Percentiles rank a stretch among this genome's conserved stretches.
These are phyloP conservation scores for Penicillium ucsense DNA, from an alignment of 495 filamentous ascomycete species.

Conservation along the genomic window DNA sequence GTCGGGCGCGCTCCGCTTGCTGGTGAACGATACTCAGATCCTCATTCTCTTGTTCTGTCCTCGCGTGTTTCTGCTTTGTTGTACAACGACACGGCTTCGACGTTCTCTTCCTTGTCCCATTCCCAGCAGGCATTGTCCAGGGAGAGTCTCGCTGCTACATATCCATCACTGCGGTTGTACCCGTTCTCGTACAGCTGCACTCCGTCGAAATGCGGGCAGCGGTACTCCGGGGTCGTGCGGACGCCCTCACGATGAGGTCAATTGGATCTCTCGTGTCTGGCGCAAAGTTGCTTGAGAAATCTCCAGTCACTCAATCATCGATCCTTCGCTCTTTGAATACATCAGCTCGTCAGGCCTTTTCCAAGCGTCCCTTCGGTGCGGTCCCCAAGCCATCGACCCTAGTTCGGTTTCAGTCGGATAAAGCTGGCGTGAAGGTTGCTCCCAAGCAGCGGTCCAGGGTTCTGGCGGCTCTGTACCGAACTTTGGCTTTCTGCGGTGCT, in stretches of 20 bases:
- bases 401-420: constrained; percentile 24
- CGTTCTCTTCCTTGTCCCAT: no score
- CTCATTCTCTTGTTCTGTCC: no score
- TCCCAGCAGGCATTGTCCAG: no score
- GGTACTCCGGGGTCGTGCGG: constrained; percentile 29
- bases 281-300: constrained; percentile 9
- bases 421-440: constrained; percentile 7
- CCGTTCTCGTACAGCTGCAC: not conserved
- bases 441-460: constrained; percentile 6
- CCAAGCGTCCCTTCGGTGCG: constrained; percentile 16
- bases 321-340: constrained; percentile 17
- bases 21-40: no score
- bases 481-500: constrained; percentile 48
- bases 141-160: no score
- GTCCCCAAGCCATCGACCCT: constrained; percentile 3
- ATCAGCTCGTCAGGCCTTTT: constrained; percentile 12
- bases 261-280: constrained; percentile 19
- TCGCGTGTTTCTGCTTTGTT: no score
- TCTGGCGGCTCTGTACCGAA: constrained; percentile 27
- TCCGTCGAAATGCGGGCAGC: constrained; percentile 27
- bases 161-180: no score
- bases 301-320: constrained; percentile 4
- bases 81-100: no score
- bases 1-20: constrained; percentile 2
- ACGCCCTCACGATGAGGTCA: constrained; percentile 21